Conservation (phyloP, 495 filamentous ascomycete genomes). For the Aspergillus incahuasiensis region DNA sequence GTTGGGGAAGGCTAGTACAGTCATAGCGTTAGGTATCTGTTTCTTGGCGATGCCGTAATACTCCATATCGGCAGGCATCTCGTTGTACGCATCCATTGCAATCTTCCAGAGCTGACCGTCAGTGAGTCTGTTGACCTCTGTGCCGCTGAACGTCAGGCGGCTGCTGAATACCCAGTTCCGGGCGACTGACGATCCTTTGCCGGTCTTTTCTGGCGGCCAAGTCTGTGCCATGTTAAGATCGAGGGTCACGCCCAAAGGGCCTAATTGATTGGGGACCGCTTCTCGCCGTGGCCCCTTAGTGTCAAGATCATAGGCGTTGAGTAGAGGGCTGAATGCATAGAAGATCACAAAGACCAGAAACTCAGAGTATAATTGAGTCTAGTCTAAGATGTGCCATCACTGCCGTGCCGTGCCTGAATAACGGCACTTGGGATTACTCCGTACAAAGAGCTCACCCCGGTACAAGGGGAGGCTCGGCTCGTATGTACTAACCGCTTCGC, state of each 20-base stretch:
- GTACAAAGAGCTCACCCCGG: too few relatives aligned
- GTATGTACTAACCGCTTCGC: too few relatives aligned
- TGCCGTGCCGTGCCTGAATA: too few relatives aligned
- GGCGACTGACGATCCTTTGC: not conserved
- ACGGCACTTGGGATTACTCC: too few relatives aligned
- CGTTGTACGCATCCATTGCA: slow-evolving; percentile 4
- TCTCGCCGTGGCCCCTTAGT: not conserved
- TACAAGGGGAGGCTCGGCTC: too few relatives aligned
- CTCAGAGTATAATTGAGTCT: too few relatives aligned
- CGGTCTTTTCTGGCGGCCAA: not conserved
- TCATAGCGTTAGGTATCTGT: slow-evolving; percentile 4
- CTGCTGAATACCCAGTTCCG: not conserved
- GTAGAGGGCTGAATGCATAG: not conserved
- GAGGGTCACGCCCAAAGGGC: not conserved
- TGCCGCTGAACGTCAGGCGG: not conserved
- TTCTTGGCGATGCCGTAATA: slow-evolving; percentile 4
- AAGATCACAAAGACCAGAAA: not conserved
- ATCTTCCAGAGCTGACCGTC: slow-evolving; percentile 13
- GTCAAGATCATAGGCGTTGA: not conserved
- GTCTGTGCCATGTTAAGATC: not conserved
- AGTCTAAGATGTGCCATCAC: too few relatives aligned
- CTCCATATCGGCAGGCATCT: slow-evolving; percentile 4
- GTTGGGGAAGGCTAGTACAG: slow-evolving; percentile 13
- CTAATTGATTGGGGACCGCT: too few relatives aligned
- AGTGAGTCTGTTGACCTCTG: slow-evolving; percentile 4